Base-by-base conservation (phyloP, 2,329 filamentous ascomycete genomes). In the Monilinia aucupariae region DNA sequence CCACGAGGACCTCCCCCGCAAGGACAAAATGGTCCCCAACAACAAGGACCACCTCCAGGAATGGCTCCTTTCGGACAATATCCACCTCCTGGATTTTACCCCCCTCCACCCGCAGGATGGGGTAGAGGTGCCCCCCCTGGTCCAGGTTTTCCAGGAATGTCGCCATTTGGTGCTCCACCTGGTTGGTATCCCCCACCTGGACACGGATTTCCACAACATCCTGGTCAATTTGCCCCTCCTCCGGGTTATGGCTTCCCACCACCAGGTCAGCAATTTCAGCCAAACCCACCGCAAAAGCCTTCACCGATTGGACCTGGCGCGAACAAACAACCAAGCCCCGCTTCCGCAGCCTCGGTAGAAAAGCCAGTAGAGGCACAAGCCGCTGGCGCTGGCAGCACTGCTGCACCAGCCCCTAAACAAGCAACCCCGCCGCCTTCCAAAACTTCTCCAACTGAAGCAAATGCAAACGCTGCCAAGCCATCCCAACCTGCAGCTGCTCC, bases 121-220 rank as follows among this genome's bases (percentile, higher is more conserved):
- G 81, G 82, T 66, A 80, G 82, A 67, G 76, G 76, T 64, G 83
- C 80, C 61, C 80, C 81, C 34, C 80, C 79, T 61, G 83, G 81
- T 32, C 88, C 88, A 67, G 84, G 84, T 22, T 91, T 88, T 70
- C 85, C 85, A 68, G 86, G 86, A 68, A 88, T 91, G 82, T 25
- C 59, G 4, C 88, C 88, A 1, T 96, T 92, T 74, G 89, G 89
- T 67, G 87, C 86, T 86, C 67, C 65, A 54, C 85, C 85, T 30
- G 89, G 88, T 62, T 96, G 91, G 89, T 93, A 87, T 73, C 89
- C 88, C 68, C 85, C 82, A 60, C 85, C 86, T 10, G 88, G 87
- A 8, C 89, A 90, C 75, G 87, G 86, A 32, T 94, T 91, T 69
- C 88, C 86, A 41, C 86, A 68, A 79, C 78, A 70, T 79, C 78